Conservation (phyloP, 495 filamentous ascomycete genomes). For the Xeromyces bisporus region DNA sequence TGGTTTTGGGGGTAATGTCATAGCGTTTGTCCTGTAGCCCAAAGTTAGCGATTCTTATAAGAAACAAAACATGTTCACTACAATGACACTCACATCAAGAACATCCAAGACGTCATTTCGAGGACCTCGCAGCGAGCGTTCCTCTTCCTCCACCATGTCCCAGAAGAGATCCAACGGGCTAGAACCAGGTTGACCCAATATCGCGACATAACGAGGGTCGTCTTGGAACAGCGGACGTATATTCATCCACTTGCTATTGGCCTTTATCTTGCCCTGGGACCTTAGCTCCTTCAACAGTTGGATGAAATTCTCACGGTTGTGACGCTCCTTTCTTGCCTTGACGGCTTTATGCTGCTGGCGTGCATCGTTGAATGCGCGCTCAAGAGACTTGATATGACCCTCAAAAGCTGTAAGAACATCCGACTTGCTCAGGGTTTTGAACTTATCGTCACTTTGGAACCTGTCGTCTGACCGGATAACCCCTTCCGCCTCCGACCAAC, state of each 20-base stretch:
- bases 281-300: conserved; percentile 57
- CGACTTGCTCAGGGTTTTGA: conserved; percentile 69
- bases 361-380: conserved; percentile 76
- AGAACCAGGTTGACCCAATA: conserved; percentile 77
- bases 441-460: conserved; percentile 76
- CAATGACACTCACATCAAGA: conserved; percentile 55
- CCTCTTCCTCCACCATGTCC: conserved; percentile 92
- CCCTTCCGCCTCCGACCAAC: conserved; percentile 81
- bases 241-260: conserved; percentile 77
- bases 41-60: conserved; percentile 1
- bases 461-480: conserved; percentile 63
- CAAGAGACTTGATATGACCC: conserved; percentile 81
- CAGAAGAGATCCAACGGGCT: conserved; percentile 90
- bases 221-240: conserved; percentile 60
- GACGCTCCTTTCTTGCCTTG: conserved; percentile 65
- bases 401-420: conserved; percentile 89
- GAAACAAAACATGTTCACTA: neutral
- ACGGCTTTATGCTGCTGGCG: conserved; percentile 71
- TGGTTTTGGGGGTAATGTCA: conserved; percentile 73
- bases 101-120: conserved; percentile 81
- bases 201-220: conserved; percentile 68
- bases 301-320: conserved; percentile 65
- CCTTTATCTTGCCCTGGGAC: conserved; percentile 68
- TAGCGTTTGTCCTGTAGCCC: conserved; percentile 61
- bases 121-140: conserved; percentile 59